Evolutionary conservation across 1,139 yeast species (phyloP).

Genomic region (Hansenula sp.): DNA sequence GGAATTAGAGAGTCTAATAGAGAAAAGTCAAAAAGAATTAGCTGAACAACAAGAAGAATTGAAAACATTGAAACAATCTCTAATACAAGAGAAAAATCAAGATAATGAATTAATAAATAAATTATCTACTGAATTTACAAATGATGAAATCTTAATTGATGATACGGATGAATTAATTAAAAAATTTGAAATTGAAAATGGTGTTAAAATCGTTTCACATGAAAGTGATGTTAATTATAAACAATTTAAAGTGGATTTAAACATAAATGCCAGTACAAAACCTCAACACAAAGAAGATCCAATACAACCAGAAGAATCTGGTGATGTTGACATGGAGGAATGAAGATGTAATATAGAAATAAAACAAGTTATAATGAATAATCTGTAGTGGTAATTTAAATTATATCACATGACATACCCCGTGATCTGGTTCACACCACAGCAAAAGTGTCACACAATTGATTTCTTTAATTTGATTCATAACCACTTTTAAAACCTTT

Average conservation of each 20-base stretch:
- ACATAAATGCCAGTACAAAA: background rate
- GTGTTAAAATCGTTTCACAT: constrained; percentile 10
- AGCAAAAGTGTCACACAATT: too few relatives aligned
- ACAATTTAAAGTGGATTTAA: constrained; percentile 1
- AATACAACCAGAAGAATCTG: background rate
- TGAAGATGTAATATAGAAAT: background rate
- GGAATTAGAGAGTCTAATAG: constrained; percentile 6
- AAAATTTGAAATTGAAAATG: constrained; percentile 13
- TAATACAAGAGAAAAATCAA: background rate
- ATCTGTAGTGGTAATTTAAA: too few relatives aligned
- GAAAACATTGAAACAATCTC: constrained; percentile 6
- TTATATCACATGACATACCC: too few relatives aligned
- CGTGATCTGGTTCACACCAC: too few relatives aligned
- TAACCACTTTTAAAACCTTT: too few relatives aligned
- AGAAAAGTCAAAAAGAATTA: constrained; percentile 3
- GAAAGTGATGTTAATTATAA: constrained; percentile 2
- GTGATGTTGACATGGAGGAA: background rate
- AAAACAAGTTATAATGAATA: too few relatives aligned
- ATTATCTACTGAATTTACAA: constrained; percentile 15
- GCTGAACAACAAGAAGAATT: constrained; percentile 5
- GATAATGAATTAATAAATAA: constrained; percentile 10
- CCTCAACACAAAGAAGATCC: background rate
- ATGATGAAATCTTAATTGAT: constrained; percentile 10
- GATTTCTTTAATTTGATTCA: too few relatives aligned
- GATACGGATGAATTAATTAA: constrained; percentile 10